Conservation (phyloP, 371 early-diverging fungal genomes). For the Mucor plumbeus region DNA sequence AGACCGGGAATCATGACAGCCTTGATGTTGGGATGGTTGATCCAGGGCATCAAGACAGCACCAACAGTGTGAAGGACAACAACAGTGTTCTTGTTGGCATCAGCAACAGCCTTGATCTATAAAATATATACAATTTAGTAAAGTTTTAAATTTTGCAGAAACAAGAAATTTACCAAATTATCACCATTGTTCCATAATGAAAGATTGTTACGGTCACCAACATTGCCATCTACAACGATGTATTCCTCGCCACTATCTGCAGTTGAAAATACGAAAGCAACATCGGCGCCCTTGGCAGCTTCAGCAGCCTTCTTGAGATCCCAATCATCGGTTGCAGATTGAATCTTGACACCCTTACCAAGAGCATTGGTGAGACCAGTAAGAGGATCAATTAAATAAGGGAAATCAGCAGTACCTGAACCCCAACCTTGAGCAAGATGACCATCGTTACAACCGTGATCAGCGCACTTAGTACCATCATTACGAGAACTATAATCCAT, state of each 20-base stretch:
- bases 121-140: not conserved
- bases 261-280: constrained; percentile 62
- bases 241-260: constrained; percentile 66
- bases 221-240: constrained; percentile 42
- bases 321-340: constrained; percentile 39
- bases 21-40: constrained; percentile 59
- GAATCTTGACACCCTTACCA: constrained; percentile 34
- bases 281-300: constrained; percentile 49
- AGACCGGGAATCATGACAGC: constrained; percentile 60
- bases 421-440: constrained; percentile 72
- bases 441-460: constrained; percentile 45
- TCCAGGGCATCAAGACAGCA: constrained; percentile 65
- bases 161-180: constrained; percentile 42
- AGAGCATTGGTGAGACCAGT: constrained; percentile 50
- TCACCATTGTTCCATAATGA: constrained; percentile 66
- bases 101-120: constrained; percentile 60
- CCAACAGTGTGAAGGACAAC: constrained; percentile 68
- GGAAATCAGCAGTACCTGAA: constrained; percentile 63
- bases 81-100: constrained; percentile 55
- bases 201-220: constrained; percentile 64
- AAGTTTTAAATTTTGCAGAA: not conserved
- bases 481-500: constrained; percentile 1
- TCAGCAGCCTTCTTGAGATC: constrained; percentile 39
- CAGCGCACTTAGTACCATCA: constrained; percentile 31
- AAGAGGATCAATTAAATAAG: constrained; percentile 56